Conservation (phyloP, 2,329 filamentous ascomycete species). For the Fusarium secorum region DNA sequence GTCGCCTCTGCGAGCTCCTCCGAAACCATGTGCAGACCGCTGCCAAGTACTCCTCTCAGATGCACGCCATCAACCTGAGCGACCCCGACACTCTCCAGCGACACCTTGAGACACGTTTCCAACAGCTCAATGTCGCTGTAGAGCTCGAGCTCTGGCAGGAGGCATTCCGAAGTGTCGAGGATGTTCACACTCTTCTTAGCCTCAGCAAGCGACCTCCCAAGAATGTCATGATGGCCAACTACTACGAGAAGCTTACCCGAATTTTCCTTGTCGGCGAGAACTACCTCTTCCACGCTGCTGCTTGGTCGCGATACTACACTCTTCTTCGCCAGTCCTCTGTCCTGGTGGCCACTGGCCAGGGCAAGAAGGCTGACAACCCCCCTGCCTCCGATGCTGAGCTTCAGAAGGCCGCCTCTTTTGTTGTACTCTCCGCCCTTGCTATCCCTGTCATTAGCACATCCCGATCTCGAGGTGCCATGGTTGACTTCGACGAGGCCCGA, state of each 20-base stretch:
- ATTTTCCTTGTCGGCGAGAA: conserved; percentile 99
- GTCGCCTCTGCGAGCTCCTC: conserved; percentile 95
- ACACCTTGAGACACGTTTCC: conserved; percentile 96
- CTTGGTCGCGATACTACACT: conserved; percentile 97
- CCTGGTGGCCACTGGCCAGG: conserved; percentile 82
- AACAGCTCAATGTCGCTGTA: conserved; percentile 97
- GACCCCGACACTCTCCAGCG: conserved; percentile 97
- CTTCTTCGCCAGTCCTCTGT: conserved; percentile 90
- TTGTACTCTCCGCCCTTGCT: conserved; percentile 92
- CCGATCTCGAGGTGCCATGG: conserved; percentile 91
- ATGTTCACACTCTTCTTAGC: conserved; percentile 96
- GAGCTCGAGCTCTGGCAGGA: conserved; percentile 99
- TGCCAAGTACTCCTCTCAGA: conserved; percentile 98
- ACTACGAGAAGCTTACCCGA: conserved; percentile 98
- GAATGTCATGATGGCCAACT: conserved; percentile 99
- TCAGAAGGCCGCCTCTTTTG: conserved; percentile 93
- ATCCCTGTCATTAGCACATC: conserved; percentile 99
- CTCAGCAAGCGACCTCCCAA: conserved; percentile 98
- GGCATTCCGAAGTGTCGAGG: conserved; percentile 98
- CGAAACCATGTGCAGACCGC: conserved; percentile 99
- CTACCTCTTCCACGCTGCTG: conserved; percentile 98
- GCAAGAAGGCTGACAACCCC: conserved; percentile 94
- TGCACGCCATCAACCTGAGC: conserved; percentile 99
- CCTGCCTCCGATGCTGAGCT: conserved; percentile 88
- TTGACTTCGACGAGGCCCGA: conserved; percentile 94